These are phyloP conservation scores for Diaporthe destruens DNA, from an alignment of 2,329 filamentous ascomycete genomes.

Conservation along the genomic window DNA sequence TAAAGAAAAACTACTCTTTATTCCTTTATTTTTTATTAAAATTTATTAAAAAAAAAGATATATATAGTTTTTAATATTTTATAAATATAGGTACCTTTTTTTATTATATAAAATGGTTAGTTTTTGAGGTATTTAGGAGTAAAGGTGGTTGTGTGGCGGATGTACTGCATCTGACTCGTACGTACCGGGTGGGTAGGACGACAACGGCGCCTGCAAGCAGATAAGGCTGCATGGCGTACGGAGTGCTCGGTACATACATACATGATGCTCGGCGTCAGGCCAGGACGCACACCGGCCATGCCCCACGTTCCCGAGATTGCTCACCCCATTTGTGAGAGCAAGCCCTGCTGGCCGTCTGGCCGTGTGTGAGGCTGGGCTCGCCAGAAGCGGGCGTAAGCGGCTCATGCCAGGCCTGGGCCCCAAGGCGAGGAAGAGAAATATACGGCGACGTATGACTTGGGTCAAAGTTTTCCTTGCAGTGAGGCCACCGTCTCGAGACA, in stretches of 20 bases:
- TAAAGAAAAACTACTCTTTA: too few relatives aligned
- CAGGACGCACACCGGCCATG: constrained; percentile 22
- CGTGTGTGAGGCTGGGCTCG: constrained; percentile 1
- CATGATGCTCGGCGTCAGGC: constrained; percentile 24
- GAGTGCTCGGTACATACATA: background rate
- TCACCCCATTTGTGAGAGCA: constrained; percentile 29
- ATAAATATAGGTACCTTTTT: too few relatives aligned
- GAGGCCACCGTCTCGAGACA: constrained; percentile 35
- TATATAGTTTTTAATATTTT: too few relatives aligned
- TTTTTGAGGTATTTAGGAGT: too few relatives aligned
- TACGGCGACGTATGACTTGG: constrained; percentile 34
- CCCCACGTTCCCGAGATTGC: constrained; percentile 26
- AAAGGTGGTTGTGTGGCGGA: too few relatives aligned
- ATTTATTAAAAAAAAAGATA: too few relatives aligned
- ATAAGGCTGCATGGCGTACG: constrained; percentile 16
- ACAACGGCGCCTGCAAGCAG: too few relatives aligned
- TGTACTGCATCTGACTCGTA: too few relatives aligned
- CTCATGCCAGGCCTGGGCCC: constrained; percentile 10
- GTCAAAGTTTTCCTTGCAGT: constrained; percentile 20
- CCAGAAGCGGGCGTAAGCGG: background rate
- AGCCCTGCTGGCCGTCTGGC: background rate
- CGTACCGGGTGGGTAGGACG: too few relatives aligned
- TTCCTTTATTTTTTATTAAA: too few relatives aligned
- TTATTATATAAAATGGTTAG: too few relatives aligned
- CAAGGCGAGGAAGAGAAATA: background rate